A percentile compares a stretch with the other conserved stretches of the same genome.
phyloP scores from a whole-genome alignment of 495 filamentous ascomycete genomes.

The Opeltia flavorubescens region DNA sequence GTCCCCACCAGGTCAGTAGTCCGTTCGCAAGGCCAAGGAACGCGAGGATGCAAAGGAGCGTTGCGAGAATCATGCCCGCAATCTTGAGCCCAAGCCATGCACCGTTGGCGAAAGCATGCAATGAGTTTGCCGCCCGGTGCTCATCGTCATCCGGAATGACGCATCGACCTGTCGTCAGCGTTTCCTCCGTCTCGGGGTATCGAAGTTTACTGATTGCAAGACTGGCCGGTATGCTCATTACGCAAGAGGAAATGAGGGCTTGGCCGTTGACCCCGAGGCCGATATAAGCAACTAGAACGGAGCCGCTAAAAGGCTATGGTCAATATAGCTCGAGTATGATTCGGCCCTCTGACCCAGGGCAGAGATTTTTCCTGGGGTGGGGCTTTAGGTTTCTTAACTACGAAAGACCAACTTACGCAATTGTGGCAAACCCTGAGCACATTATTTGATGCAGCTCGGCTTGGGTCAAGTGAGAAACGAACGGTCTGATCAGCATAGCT shows the following conservation, averaged over 20 bases:
- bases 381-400: too few species aligned
- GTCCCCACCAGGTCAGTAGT: slow-evolving; percentile 79
- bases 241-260: slow-evolving; percentile 73
- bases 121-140: slow-evolving; percentile 53
- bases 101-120: slow-evolving; percentile 79
- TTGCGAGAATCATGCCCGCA: slow-evolving; percentile 67
- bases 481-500: slow-evolving; percentile 80
- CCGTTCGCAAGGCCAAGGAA: slow-evolving; percentile 63
- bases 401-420: slow-evolving; percentile 20
- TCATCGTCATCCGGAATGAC: slow-evolving; percentile 65
- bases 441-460: slow-evolving; percentile 87
- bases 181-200: slow-evolving; percentile 76
- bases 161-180: slow-evolving; percentile 63
- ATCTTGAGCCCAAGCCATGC: slow-evolving; percentile 85
- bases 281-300: slow-evolving; percentile 70
- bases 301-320: slow-evolving; percentile 42
- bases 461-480: slow-evolving; percentile 64
- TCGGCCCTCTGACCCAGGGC: slow-evolving; percentile 1
- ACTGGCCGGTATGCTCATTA: slow-evolving; percentile 87
- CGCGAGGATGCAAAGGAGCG: slow-evolving; percentile 73
- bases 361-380: too few species aligned
- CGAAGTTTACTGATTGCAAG: slow-evolving; percentile 78
- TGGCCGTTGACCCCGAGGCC: slow-evolving; percentile 65
- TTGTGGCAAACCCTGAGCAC: slow-evolving; percentile 60
- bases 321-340: slow-evolving; percentile 28